Percentiles rank a stretch among this genome's conserved stretches.
phyloP scores from a whole-genome alignment of 805 yeast species.

The Starmerella stellata region DNA sequence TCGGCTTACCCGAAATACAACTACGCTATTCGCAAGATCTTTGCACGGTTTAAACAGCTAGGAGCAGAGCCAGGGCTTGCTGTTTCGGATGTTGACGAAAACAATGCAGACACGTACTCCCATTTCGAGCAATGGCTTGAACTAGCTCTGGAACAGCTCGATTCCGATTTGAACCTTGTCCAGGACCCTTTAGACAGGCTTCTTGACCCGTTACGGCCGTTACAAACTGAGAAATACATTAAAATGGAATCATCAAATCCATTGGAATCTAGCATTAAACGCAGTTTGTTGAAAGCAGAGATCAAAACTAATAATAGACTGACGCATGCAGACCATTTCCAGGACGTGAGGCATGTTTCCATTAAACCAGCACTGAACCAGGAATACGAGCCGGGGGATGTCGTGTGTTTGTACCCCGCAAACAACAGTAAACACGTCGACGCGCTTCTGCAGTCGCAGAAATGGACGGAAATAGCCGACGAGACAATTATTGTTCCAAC shows the following conservation, averaged over 20 bases:
- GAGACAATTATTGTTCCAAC: conserved; percentile 20
- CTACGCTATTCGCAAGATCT: conserved; percentile 71
- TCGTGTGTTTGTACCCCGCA: conserved; percentile 55
- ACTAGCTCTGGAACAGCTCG: conserved; percentile 13
- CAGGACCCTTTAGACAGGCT: conserved; percentile 1
- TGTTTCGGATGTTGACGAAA: conserved; percentile 53
- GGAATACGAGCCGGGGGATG: conserved; percentile 58
- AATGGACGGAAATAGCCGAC: conserved; percentile 61
- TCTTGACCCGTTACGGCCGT: conserved; percentile 10
- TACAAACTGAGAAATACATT: not conserved
- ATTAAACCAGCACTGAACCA: conserved; percentile 23
- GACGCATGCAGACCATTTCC: conserved; percentile 61
- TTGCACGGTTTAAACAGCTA: conserved; percentile 56
- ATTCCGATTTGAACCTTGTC: conserved; percentile 6
- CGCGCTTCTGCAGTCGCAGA: conserved; percentile 45
- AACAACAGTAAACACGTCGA: conserved; percentile 52
- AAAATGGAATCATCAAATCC: too few species aligned
- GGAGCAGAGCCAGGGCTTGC: conserved; percentile 31
- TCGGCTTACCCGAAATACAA: conserved; percentile 78
- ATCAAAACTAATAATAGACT: conserved; percentile 34
- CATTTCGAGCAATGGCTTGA: conserved; percentile 60
- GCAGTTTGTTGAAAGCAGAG: not conserved
- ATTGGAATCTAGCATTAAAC: too few species aligned
- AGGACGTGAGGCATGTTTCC: conserved; percentile 59
- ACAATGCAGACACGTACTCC: conserved; percentile 51